Conservation (phyloP, 2,329 filamentous ascomycete genomes). For the Chalaropsis ovoidea region DNA sequence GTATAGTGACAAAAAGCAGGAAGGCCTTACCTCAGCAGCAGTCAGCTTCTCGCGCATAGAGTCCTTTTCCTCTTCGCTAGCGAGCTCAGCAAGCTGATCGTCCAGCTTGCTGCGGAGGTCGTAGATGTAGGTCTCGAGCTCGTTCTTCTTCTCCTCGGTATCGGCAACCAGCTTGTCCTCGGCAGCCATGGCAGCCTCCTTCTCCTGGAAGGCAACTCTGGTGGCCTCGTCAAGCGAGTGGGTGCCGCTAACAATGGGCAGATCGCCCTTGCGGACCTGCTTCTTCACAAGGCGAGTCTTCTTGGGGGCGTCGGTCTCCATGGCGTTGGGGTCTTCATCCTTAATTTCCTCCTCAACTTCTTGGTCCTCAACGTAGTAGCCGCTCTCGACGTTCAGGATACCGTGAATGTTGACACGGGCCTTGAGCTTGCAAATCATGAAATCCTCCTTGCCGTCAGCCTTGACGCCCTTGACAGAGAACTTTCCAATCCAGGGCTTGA, state of each 20-base stretch:
- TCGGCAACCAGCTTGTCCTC: conserved; percentile 97
- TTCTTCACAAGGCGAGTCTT: conserved; percentile 98
- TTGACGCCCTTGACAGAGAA: conserved; percentile 98
- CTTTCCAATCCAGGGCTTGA: conserved; percentile 88
- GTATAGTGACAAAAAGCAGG: not conserved
- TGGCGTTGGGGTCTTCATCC: conserved; percentile 44
- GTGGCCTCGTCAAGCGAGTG: conserved; percentile 60
- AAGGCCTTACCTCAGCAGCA: conserved; percentile 63
- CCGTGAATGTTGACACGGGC: conserved; percentile 93
- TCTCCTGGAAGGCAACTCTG: conserved; percentile 63
- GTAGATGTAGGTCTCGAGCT: conserved; percentile 96
- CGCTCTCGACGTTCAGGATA: conserved; percentile 89
- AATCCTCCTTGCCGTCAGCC: conserved; percentile 85
- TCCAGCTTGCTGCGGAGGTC: conserved; percentile 92
- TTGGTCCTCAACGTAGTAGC: conserved; percentile 95
- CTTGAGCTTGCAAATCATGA: conserved; percentile 99
- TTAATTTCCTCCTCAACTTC: conserved; percentile 91
- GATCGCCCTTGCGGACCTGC: conserved; percentile 93
- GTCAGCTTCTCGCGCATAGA: conserved; percentile 77
- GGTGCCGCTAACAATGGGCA: conserved; percentile 76
- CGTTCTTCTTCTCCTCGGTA: conserved; percentile 99
- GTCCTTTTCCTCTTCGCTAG: conserved; percentile 83
- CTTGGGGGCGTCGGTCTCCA: conserved; percentile 41
- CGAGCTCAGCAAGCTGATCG: conserved; percentile 79
- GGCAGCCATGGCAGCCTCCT: conserved; percentile 85